A percentile compares a stretch with the other conserved stretches of the same genome.
Conservation (phyloP, 352 stramenopile species). For the Phytophthora lateralis region DNA sequence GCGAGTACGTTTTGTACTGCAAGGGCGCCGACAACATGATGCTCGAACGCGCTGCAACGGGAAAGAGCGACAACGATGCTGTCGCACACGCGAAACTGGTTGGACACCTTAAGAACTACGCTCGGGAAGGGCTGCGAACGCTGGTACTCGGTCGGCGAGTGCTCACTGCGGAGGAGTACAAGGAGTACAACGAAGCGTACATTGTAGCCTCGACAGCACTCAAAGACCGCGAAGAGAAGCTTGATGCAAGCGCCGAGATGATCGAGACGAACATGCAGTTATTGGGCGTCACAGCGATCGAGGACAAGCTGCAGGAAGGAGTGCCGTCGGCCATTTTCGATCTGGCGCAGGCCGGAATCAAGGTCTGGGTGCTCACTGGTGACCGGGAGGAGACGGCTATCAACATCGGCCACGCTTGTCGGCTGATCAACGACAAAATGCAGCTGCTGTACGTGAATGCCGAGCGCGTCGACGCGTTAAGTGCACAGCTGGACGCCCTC, state of each 20-base stretch:
- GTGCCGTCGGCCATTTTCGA: constrained; percentile 94
- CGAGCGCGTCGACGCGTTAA: constrained; percentile 45
- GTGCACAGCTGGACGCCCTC: constrained; percentile 53
- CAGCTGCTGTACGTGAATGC: constrained; percentile 71
- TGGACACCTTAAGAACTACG: constrained; percentile 67
- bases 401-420: constrained; percentile 95
- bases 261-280: constrained; percentile 82
- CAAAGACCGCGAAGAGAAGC: constrained; percentile 50
- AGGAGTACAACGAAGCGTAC: constrained; percentile 61
- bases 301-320: constrained; percentile 96
- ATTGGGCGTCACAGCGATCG: constrained; percentile 94
- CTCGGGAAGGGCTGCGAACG: constrained; percentile 79
- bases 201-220: constrained; percentile 56
- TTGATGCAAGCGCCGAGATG: constrained; percentile 60
- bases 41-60: constrained; percentile 48
- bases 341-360: constrained; percentile 94
- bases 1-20: constrained; percentile 65
- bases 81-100: constrained; percentile 29
- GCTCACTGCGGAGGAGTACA: constrained; percentile 60
- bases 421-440: constrained; percentile 71
- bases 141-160: constrained; percentile 67
- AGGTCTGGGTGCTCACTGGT: constrained; percentile 98
- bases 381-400: constrained; percentile 98
- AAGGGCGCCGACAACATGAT: constrained; percentile 91
- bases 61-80: constrained; percentile 16